These are phyloP conservation scores for Centrapalus pauciflorus DNA, from an alignment of 129 eudicot genomes.

Conservation along the genomic window DNA sequence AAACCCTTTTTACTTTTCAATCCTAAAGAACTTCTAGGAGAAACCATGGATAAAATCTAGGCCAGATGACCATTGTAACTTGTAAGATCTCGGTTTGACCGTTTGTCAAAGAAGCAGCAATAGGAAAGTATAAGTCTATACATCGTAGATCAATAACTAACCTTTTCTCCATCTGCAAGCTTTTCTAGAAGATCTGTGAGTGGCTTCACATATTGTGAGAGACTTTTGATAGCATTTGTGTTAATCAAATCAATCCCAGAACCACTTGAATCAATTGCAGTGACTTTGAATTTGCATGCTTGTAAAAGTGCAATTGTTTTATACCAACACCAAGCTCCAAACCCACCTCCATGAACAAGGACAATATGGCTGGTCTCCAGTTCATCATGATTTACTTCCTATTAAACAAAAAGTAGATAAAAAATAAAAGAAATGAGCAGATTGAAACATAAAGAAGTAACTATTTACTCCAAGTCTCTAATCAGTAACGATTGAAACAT, in stretches of 20 bases:
- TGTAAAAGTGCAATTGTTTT: conserved; percentile 85
- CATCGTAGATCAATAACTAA: conserved; percentile 13
- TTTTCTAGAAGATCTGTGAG: conserved; percentile 60
- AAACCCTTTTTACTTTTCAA: neutral
- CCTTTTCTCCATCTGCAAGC: conserved; percentile 85
- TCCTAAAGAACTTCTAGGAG: neutral
- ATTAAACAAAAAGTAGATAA: conserved; percentile 15
- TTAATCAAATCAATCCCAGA: conserved; percentile 78
- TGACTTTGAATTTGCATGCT: conserved; percentile 80
- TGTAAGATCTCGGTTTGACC: neutral
- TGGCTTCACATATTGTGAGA: conserved; percentile 79
- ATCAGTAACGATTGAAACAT: neutral
- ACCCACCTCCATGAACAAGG: conserved; percentile 99
- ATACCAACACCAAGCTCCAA: conserved; percentile 99
- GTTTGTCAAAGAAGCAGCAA: neutral
- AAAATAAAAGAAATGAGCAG: neutral
- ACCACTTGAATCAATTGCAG: conserved; percentile 80
- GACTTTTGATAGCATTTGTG: conserved; percentile 63
- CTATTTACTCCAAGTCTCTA: neutral
- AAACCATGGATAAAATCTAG: neutral
- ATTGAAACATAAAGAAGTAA: neutral
- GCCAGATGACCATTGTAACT: neutral
- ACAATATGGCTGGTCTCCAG: conserved; percentile 80
- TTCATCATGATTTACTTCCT: conserved; percentile 74
- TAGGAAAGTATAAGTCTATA: neutral